Evolutionary conservation across 805 yeast genomes (phyloP), one percentile per base, ranked within the genome.

Genomic region (Wickerhamia fluorescens): DNA sequence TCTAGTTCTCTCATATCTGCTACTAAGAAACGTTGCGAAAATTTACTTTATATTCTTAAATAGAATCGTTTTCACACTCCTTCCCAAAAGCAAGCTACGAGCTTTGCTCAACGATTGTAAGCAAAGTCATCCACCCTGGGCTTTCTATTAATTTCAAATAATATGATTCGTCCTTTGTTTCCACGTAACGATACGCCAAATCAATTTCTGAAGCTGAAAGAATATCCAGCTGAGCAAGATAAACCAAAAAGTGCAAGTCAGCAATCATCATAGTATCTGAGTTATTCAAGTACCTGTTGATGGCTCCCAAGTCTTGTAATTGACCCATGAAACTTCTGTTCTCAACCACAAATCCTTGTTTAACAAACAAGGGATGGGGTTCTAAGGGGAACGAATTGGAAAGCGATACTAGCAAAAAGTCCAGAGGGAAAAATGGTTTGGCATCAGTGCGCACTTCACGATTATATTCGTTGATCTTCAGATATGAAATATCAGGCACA

Each of bases 401-500:
- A 37, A 89, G 58, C 2, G 96, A 78, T 1, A 89, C 94, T 30
- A 92, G 57, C 94, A 50, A 37, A 28, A 42, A 50, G 29, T 50
- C 56, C 6, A 50, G 51, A 3, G 56, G 56, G 19, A 50, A 48
- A 3, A 51, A 45, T 3, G 56, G 56, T 33, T 49, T 49, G 29
- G 56, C 56, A 48, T 84, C 81, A 23, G 76, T 73, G 45, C 86
- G 86, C n/a, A 92, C 94, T 20, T 85, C 76, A 17, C 86, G 61
- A 4, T 84, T 84, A 56, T 92, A 92, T 57, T 92, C 96, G 50
- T 92, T 92, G 35, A 74, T 70, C 50, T 74, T 77, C 54, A 77
- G 75, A 64, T 81, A 92, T 47, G 84, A 83, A 15, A 92, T 80
- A 38, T 92, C 99, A 0, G 99, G 99, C 10, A 92, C 97, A 43